Evolutionary conservation across 768 basidiomycete genomes (phyloP).

Genomic region (Daedaleopsis nitida): DNA sequence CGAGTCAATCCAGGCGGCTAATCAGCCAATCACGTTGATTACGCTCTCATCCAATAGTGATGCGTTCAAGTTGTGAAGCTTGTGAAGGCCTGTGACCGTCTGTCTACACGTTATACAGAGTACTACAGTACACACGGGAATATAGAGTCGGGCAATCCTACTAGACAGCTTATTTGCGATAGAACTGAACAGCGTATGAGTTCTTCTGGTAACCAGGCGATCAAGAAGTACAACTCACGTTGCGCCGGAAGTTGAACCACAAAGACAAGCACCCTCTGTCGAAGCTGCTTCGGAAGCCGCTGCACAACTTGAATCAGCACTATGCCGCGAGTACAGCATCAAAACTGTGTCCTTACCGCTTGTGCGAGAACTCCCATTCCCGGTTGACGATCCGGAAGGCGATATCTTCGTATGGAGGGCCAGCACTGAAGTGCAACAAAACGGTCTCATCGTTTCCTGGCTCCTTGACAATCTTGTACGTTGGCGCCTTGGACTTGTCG

Average conservation of each 20-base stretch:
- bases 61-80: too few species aligned
- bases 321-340: not conserved
- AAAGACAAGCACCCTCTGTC: slow-evolving; percentile 95
- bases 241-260: slow-evolving; percentile 95
- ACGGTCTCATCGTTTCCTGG: slow-evolving; percentile 95
- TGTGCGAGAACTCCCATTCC: slow-evolving; percentile 99
- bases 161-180: slow-evolving; percentile 13
- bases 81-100: not conserved
- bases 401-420: slow-evolving; percentile 98
- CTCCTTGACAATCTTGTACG: slow-evolving; percentile 94
- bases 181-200: slow-evolving; percentile 14
- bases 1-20: not conserved
- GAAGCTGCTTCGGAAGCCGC: slow-evolving; percentile 96
- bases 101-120: not conserved
- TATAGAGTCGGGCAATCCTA: too few species aligned
- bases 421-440: slow-evolving; percentile 90
- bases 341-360: slow-evolving; percentile 56
- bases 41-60: not conserved
- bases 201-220: not conserved
- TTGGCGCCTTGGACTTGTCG: slow-evolving; percentile 96
- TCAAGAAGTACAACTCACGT: slow-evolving; percentile 54
- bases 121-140: not conserved
- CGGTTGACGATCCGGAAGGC: slow-evolving; percentile 97
- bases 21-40: not conserved
- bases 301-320: slow-evolving; percentile 34